Percentiles rank a stretch among this genome's conserved stretches.
These are phyloP conservation scores for Westerdykella sp. DNA, from an alignment of 2,329 filamentous ascomycete species.

Conservation along the genomic window DNA sequence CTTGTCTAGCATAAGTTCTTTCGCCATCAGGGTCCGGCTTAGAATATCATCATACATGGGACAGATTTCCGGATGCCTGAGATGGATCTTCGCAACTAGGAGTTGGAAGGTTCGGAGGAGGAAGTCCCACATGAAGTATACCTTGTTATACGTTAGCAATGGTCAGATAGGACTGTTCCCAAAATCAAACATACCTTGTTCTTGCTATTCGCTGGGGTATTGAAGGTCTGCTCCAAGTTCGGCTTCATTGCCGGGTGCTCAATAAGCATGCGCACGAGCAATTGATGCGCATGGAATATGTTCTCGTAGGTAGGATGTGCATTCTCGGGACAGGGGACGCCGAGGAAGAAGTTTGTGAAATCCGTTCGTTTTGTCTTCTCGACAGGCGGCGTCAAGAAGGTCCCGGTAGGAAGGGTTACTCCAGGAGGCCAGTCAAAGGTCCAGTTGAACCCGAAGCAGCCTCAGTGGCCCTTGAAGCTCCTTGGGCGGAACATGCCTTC, in stretches of 20 bases:
- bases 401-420: not conserved
- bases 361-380: constrained; percentile 7
- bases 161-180: not conserved
- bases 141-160: not conserved
- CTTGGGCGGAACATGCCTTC: constrained; percentile 15
- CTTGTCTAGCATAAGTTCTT: constrained; percentile 4
- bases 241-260: constrained; percentile 11
- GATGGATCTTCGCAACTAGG: constrained; percentile 4
- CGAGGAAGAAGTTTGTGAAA: constrained; percentile 11
- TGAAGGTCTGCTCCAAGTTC: constrained; percentile 9
- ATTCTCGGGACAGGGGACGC: constrained; percentile 4
- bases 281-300: constrained; percentile 8
- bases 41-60: constrained; percentile 2
- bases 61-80: constrained; percentile 1
- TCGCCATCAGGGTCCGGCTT: not conserved
- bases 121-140: constrained; percentile 12
- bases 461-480: not conserved
- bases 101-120: constrained; percentile 7
- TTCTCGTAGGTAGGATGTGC: constrained; percentile 5
- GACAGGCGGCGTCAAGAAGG: not conserved
- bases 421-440: not conserved
- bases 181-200: constrained; percentile 5
- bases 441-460: not conserved
- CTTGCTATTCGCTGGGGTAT: constrained; percentile 9
- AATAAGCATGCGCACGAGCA: constrained; percentile 3